Conservation (phyloP, 108 stramenopile species). For the Discostella pseudostelligera region DNA sequence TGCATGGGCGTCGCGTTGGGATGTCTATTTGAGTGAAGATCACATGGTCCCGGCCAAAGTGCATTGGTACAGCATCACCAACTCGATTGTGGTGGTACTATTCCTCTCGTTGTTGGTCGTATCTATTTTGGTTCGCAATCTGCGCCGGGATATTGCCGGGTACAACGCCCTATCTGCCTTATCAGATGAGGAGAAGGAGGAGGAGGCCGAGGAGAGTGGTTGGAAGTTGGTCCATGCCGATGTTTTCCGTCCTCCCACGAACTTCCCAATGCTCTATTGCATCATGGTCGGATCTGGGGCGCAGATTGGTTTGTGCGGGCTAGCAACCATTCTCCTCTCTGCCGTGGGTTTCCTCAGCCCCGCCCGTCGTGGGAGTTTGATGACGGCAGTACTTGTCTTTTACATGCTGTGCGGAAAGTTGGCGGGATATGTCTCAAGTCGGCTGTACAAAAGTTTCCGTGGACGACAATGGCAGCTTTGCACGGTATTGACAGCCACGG, state of each 20-base stretch:
- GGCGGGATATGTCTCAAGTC: conserved; percentile 86
- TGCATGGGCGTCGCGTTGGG: conserved; percentile 98
- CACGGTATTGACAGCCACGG: conserved; percentile 88
- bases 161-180: conserved; percentile 91
- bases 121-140: conserved; percentile 92
- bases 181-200: conserved; percentile 90
- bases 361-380: conserved; percentile 90
- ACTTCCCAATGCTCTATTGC: conserved; percentile 92
- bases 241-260: conserved; percentile 98
- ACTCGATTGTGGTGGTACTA: conserved; percentile 91
- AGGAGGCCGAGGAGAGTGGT: conserved; percentile 89
- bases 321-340: conserved; percentile 80
- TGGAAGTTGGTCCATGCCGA: conserved; percentile 99
- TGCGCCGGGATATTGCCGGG: conserved; percentile 92
- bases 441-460: conserved; percentile 94
- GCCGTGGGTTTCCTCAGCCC: conserved; percentile 94
- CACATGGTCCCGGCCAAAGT: conserved; percentile 93
- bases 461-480: conserved; percentile 93
- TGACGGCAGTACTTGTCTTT: conserved; percentile 86
- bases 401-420: conserved; percentile 91
- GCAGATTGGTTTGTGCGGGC: conserved; percentile 67
- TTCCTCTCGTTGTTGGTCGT: conserved; percentile 95
- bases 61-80: conserved; percentile 97
- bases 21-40: conserved; percentile 93
- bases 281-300: conserved; percentile 95